Conservation (phyloP, 1,284 basidiomycete species). For the Cryptococcus sp. region DNA sequence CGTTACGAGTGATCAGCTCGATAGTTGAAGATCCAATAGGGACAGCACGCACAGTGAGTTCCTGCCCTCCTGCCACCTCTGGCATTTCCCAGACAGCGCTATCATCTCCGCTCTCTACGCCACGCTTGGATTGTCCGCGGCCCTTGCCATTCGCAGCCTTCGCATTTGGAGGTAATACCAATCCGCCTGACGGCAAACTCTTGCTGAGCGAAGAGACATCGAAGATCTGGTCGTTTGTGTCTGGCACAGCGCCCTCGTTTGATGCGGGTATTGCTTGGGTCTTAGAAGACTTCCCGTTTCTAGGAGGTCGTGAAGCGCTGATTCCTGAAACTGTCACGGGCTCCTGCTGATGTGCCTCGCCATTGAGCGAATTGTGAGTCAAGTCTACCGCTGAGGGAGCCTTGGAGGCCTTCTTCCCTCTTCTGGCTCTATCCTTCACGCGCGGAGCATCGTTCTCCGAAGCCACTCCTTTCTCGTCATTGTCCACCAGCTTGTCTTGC, state of each 20-base stretch:
- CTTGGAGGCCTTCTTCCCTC: constrained; percentile 10
- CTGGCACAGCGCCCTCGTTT: background rate
- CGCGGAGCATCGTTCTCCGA: constrained; percentile 9
- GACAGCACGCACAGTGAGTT: constrained; percentile 32
- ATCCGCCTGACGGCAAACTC: constrained; percentile 22
- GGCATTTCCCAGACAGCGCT: constrained; percentile 49
- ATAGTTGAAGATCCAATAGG: background rate
- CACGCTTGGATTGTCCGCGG: constrained; percentile 12
- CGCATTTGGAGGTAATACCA: constrained; percentile 2
- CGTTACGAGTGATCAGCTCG: background rate
- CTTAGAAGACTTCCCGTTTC: background rate
- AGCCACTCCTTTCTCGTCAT: constrained; percentile 5
- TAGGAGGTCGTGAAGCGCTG: constrained; percentile 9
- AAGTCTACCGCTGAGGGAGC: background rate
- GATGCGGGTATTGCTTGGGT: background rate
- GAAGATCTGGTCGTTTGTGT: constrained; percentile 7
- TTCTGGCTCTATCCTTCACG: constrained; percentile 1
- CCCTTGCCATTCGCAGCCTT: constrained; percentile 7
- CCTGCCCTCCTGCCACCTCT: constrained; percentile 24
- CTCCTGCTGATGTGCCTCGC: background rate
- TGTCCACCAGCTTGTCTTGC: background rate
- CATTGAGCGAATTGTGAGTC: background rate
- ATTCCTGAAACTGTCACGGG: constrained; percentile 12
- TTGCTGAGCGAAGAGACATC: constrained; percentile 27
- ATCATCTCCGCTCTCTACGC: constrained; percentile 23